These are phyloP conservation scores for Erigeron philadelphicus DNA, from an alignment of 140 eudicot genomes.

Conservation along the genomic window DNA sequence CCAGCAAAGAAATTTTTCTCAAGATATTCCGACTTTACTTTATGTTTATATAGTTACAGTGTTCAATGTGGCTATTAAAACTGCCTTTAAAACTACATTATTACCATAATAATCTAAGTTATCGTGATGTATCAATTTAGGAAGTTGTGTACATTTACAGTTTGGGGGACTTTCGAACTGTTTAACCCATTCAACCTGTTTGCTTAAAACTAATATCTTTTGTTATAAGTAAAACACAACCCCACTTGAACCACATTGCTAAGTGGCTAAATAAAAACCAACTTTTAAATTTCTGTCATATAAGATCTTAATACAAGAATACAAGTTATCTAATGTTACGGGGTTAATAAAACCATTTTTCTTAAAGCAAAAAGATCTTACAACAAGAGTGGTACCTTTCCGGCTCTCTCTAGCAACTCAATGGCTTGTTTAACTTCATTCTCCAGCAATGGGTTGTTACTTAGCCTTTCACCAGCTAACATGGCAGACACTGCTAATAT, in stretches of 20 bases:
- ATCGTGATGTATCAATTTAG: background rate
- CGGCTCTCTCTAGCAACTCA: slow-evolving; percentile 74
- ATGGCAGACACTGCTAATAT: slow-evolving; percentile 70
- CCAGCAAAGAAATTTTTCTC: background rate
- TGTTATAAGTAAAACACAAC: too few relatives aligned
- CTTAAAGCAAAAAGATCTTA: background rate
- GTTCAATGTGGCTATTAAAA: background rate
- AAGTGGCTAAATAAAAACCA: slow-evolving; percentile 6
- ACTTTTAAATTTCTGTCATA: background rate
- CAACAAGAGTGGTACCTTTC: slow-evolving; percentile 55
- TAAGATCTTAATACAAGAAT: background rate
- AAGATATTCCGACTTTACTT: background rate
- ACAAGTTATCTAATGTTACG: too few relatives aligned
- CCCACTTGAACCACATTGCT: background rate
- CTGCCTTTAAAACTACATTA: background rate
- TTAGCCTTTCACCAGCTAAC: slow-evolving; percentile 67
- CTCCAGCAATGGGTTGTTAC: slow-evolving; percentile 41
- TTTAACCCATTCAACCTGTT: background rate
- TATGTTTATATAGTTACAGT: background rate
- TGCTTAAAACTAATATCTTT: too few relatives aligned
- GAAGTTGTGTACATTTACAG: background rate
- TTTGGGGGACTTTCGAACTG: background rate
- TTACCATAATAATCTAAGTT: background rate
- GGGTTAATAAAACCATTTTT: too few relatives aligned
- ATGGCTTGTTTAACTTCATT: slow-evolving; percentile 61